These are phyloP conservation scores for Zymoseptoria crescenta DNA, from an alignment of 2,329 filamentous ascomycete species.

Conservation along the genomic window DNA sequence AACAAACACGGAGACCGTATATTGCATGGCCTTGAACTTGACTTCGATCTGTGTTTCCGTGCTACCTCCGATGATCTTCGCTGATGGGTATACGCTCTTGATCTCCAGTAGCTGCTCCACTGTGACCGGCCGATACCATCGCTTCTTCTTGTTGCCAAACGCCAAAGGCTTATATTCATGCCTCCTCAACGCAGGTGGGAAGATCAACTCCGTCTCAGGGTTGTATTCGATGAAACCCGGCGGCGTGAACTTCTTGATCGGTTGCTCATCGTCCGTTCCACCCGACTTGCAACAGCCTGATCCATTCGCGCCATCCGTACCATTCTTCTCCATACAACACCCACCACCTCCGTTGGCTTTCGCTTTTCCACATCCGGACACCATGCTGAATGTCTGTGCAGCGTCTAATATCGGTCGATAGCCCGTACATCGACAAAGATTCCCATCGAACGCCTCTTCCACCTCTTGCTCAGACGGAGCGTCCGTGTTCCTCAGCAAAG, in stretches of 20 bases:
- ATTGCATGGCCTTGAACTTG: slow-evolving; percentile 93
- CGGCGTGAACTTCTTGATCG: slow-evolving; percentile 62
- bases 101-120: slow-evolving; percentile 84
- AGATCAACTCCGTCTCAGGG: slow-evolving; percentile 89
- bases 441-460: slow-evolving; percentile 95
- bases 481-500: slow-evolving; percentile 76
- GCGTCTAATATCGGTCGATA: slow-evolving; percentile 92
- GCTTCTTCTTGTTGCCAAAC: slow-evolving; percentile 91
- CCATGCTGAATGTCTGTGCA: slow-evolving; percentile 71
- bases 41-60: slow-evolving; percentile 97
- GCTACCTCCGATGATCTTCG: slow-evolving; percentile 92
- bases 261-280: slow-evolving; percentile 35
- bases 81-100: slow-evolving; percentile 73
- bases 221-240: slow-evolving; percentile 93
- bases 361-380: slow-evolving; percentile 47
- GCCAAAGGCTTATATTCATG: slow-evolving; percentile 73
- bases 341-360: slow-evolving; percentile 52
- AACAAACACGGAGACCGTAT: slow-evolving; percentile 82
- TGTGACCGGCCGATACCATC: slow-evolving; percentile 85
- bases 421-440: slow-evolving; percentile 89
- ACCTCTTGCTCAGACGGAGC: slow-evolving; percentile 72
- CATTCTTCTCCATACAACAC: slow-evolving; percentile 60
- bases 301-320: slow-evolving; percentile 44
- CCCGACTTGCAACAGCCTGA: slow-evolving; percentile 53
- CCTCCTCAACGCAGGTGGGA: slow-evolving; percentile 76